A percentile compares a stretch with the other conserved stretches of the same genome.
Conservation (phyloP, 164 flowering plant species). For the Santalum album region DNA sequence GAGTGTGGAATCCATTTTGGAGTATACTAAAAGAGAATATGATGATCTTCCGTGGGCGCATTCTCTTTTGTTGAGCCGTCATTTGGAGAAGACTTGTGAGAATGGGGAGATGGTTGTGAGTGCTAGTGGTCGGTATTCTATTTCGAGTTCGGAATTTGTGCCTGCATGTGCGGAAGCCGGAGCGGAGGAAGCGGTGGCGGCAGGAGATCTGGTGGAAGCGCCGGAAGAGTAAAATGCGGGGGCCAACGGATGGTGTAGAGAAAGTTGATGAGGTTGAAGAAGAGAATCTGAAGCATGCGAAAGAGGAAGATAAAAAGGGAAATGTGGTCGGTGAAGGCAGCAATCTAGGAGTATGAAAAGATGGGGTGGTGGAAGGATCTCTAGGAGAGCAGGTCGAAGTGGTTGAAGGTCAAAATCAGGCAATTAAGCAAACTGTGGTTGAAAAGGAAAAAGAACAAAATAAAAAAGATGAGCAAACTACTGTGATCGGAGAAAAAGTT, state of each 20-base stretch:
- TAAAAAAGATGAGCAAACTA: not conserved
- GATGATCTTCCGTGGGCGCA: slow-evolving; percentile 36
- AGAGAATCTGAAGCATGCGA: too few relatives aligned
- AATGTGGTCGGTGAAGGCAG: too few relatives aligned
- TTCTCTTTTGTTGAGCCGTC: slow-evolving; percentile 19
- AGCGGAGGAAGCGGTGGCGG: slow-evolving; percentile 9
- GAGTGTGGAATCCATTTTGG: slow-evolving; percentile 27
- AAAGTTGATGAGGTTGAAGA: too few relatives aligned
- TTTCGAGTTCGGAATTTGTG: slow-evolving; percentile 6
- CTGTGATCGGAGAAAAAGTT: not conserved
- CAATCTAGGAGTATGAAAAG: too few relatives aligned
- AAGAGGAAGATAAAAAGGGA: too few relatives aligned
- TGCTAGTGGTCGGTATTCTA: slow-evolving; percentile 10
- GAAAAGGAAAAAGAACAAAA: not conserved
- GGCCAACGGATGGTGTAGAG: too few relatives aligned
- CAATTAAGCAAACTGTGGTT: too few relatives aligned
- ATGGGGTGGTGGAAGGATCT: too few relatives aligned
- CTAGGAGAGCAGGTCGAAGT: too few relatives aligned
- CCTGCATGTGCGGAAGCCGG: slow-evolving; percentile 12
- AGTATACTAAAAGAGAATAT: slow-evolving; percentile 17
- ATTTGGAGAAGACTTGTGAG: slow-evolving; percentile 28
- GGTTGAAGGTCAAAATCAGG: too few relatives aligned
- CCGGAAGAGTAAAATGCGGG: too few relatives aligned
- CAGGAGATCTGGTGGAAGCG: too few relatives aligned
- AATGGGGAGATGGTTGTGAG: slow-evolving; percentile 21